phyloP scores from a whole-genome alignment of 768 basidiomycete genomes.

The Serendipita sp. region DNA sequence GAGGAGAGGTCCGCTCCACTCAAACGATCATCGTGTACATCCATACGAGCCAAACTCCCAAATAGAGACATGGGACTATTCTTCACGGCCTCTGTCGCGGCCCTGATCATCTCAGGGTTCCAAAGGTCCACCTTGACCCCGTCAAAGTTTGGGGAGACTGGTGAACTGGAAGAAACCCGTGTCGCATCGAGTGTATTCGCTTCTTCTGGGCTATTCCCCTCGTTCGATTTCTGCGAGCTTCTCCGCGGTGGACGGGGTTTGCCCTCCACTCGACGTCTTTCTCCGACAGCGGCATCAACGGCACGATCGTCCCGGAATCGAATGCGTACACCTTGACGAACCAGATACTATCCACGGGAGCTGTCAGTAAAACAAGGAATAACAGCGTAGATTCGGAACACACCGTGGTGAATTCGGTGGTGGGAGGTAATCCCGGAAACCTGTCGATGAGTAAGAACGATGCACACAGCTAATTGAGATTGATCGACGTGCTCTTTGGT shows the following conservation, averaged over 20 bases:
- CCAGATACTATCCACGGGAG: background rate
- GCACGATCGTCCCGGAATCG: background rate
- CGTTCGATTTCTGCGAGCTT: background rate
- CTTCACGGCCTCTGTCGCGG: background rate
- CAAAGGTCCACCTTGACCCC: background rate
- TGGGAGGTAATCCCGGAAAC: conserved; percentile 2
- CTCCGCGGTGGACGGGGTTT: background rate
- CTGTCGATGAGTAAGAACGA: background rate
- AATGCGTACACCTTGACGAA: background rate
- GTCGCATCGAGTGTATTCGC: background rate
- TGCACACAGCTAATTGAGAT: background rate
- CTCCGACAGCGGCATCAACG: background rate
- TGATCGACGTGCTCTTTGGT: background rate
- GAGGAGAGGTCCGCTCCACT: too few relatives aligned
- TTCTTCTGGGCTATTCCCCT: background rate
- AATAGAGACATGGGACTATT: background rate
- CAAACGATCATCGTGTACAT: too few relatives aligned
- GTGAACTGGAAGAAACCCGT: too few relatives aligned
- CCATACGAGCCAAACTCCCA: background rate
- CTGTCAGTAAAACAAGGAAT: background rate
- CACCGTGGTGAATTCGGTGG: conserved; percentile 1
- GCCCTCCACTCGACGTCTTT: background rate
- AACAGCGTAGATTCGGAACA: background rate
- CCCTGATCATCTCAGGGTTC: background rate
- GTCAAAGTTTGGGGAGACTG: background rate